Base-by-base conservation (phyloP, 2,329 filamentous ascomycete species). In the Pyrenochaeta sp. region DNA sequence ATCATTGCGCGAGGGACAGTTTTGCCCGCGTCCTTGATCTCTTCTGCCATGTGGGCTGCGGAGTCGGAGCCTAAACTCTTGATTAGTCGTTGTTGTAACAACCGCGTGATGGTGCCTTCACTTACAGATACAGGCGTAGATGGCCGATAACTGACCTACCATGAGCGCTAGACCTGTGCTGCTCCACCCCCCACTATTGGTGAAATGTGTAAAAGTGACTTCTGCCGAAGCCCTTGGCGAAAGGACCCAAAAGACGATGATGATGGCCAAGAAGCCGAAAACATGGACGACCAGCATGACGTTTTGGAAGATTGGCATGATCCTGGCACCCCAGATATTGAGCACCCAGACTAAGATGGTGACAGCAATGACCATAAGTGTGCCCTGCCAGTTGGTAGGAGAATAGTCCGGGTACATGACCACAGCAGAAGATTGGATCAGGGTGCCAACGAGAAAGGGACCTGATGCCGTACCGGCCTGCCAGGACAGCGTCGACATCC, bases 401-500 rank as follows among this genome's bases (percentile, higher is more conserved):
- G 59, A 55, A 50, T 82, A 83, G 7, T 71, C 64, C 0, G 76
- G 76, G 32, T 78, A 77, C 54, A 80, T 72, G 45, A 74, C 69
- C 18, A 80, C 76, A 10, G 79, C 68, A 4, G 63, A 70, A 2
- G 76, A 73, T 50, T 82, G 79, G 32, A 83, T 81, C 36, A 82
- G 63, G 0, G 78, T 81, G 5, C 79, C 81, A 0, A 78, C 78
- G 7, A 82, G 72, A 58, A 81, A 82, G 0, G 77, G 76, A 2
- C 79, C 80, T 3, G 77, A 78, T 10, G 81, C 80, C 21, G 76
- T 77, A 12, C 79, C 80, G 9, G 80, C 78, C 60, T 83, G 81
- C 81, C 81, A 83, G 9, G 76, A 78, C 3, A 83, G 61, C 1
- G 79, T 78, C 0, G 77, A 78, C 69, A 82, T 79, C 81, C 82